Conservation (phyloP, 1,139 yeast genomes). For the Saccharomyces hybrid region DNA sequence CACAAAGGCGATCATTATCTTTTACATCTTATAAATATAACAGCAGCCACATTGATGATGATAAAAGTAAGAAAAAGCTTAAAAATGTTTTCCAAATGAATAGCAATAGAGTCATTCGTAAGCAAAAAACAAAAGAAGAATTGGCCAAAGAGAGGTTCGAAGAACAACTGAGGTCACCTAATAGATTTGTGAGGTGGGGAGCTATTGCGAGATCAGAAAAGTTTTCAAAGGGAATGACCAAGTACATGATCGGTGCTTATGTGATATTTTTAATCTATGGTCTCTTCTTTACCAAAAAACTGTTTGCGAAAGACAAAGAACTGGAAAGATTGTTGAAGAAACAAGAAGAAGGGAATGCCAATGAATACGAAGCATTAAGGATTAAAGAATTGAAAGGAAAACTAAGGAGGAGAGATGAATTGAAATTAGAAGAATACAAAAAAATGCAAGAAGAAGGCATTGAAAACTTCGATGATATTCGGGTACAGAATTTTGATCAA, state of each 20-base stretch:
- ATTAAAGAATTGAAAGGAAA: conserved; percentile 42
- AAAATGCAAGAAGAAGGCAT: conserved; percentile 40
- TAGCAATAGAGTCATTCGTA: conserved; percentile 21
- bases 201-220: conserved; percentile 39
- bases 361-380: conserved; percentile 58
- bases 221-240: conserved; percentile 41
- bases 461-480: conserved; percentile 32
- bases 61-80: background rate
- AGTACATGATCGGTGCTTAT: conserved; percentile 53
- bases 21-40: background rate
- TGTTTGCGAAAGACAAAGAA: conserved; percentile 59
- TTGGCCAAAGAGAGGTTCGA: conserved; percentile 30
- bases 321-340: conserved; percentile 39
- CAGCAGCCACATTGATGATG: background rate
- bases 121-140: conserved; percentile 28
- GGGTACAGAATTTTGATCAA: conserved; percentile 48
- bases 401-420: conserved; percentile 48
- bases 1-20: background rate
- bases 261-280: conserved; percentile 50
- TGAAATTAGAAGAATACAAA: conserved; percentile 46
- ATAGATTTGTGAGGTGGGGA: conserved; percentile 38
- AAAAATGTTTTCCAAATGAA: conserved; percentile 6
- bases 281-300: conserved; percentile 57
- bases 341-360: conserved; percentile 32
- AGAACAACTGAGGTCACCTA: conserved; percentile 28